phyloP scores from a whole-genome alignment of 129 eudicot genomes.

The Ambrosia trifida region DNA sequence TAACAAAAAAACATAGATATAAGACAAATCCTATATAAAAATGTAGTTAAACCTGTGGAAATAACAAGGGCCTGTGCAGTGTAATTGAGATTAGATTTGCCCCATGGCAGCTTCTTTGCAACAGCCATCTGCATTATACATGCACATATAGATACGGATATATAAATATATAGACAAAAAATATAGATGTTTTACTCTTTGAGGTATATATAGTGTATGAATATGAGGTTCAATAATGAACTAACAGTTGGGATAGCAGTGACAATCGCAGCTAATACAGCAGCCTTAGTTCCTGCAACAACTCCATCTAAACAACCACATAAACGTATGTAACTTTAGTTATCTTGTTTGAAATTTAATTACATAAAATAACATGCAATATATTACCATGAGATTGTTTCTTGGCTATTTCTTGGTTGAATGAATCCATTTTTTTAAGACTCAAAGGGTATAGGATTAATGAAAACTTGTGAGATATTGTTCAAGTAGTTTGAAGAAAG shows the following conservation, averaged over 20 bases:
- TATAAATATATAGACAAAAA: neutral
- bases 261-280: slow-evolving; percentile 68
- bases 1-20: neutral
- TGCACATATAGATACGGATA: neutral
- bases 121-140: slow-evolving; percentile 58
- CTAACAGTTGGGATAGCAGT: slow-evolving; percentile 89
- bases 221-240: neutral
- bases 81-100: slow-evolving; percentile 75
- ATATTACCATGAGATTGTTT: slow-evolving; percentile 82
- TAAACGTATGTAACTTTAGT: neutral
- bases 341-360: neutral
- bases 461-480: slow-evolving; percentile 9
- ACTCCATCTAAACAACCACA: slow-evolving; percentile 62
- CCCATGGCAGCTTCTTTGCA: slow-evolving; percentile 84
- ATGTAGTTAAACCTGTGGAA: slow-evolving; percentile 66
- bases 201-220: neutral
- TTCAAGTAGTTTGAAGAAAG: slow-evolving; percentile 5
- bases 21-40: neutral
- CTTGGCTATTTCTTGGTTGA: slow-evolving; percentile 76
- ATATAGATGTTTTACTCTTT: neutral
- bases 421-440: slow-evolving; percentile 41
- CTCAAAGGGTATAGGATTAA: neutral
- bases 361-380: neutral
- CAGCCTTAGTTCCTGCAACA: slow-evolving; percentile 94
- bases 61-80: slow-evolving; percentile 90